Percentiles rank a stretch among this genome's conserved stretches.
phyloP scores from a whole-genome alignment of 2,329 filamentous ascomycete genomes.

The Penicillium sp. region DNA sequence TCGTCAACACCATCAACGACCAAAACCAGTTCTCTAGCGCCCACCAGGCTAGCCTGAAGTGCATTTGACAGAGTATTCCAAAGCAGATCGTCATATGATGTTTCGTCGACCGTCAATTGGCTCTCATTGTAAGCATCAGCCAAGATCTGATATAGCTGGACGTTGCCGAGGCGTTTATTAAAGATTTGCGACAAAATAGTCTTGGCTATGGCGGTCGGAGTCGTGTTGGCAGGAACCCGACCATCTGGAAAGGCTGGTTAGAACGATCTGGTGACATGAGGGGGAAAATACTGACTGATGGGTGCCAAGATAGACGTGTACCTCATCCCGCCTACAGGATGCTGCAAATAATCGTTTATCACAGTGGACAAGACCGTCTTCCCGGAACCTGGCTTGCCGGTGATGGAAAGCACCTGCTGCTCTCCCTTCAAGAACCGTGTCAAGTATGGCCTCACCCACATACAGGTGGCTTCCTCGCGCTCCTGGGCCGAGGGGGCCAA shows the following conservation, averaged over 20 bases:
- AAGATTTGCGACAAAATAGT: neutral
- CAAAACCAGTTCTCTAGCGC: neutral
- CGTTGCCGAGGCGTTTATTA: neutral
- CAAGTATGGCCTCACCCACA: neutral
- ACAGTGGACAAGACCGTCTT: neutral
- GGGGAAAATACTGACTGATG: neutral
- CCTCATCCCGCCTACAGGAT: neutral
- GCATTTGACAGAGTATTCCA: neutral
- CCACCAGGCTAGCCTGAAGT: neutral
- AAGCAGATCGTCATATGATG: neutral
- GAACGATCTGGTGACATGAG: neutral
- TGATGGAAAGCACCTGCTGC: neutral
- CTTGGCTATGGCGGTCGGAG: neutral
- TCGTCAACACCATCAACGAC: neutral
- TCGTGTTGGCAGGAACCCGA: neutral
- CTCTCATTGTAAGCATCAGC: neutral
- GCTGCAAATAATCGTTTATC: neutral
- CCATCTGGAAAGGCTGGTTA: neutral
- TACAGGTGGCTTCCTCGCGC: neutral
- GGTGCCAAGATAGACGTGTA: neutral
- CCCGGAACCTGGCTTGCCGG: neutral
- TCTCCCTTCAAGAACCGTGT: neutral
- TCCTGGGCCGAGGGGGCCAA: neutral
- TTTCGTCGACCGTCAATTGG: neutral
- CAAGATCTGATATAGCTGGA: neutral